Evolutionary conservation across 306 rosid genomes (phyloP), one percentile per base, ranked within the genome.

Genomic region (Cercis canadensis): DNA sequence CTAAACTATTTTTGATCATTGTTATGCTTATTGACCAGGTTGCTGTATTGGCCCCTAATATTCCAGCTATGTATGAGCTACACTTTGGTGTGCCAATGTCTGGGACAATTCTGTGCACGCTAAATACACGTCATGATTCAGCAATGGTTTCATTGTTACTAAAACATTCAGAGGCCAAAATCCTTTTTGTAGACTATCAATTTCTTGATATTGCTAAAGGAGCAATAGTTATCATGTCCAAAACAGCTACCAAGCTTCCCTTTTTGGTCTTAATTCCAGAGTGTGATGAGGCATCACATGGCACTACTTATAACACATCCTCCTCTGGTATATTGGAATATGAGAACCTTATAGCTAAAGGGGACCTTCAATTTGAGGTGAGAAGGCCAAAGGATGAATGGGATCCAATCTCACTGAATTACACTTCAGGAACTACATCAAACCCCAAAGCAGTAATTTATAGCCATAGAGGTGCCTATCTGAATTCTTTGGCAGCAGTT

Each of bases 381-480:
- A 78, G 60, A 63, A 77, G 83, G 17, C 98, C 98, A 16, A 80
- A 72, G 21, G 93, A 92, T 39, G 98, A 90, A 72, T 75, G 72
- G 45, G 97, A 90, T 77, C 91, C 97, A 0, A 85, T 92, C 73
- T 59, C 98, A 0, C 83, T 92, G 21, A 92, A 88, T 57, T 92
- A 92, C 80, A 92, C 98, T 64, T 92, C 98, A 44, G 98, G 98
- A 74, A 92, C 98, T 1, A 92, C 98, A 43, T 88, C 98, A 10
- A 92, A 78, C 58, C 98, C 98, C 11, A 92, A 92, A 62, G 98
- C 97, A 24, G 98, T 92, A 29, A 74, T 92, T 62, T 92, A 56
- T 70, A 88, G 96, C 65, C 98, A 92, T 24, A 81, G 98, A 74
- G 98, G 96, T 72, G 96, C 98, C 5, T 92, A 83, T 81, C 92